Evolutionary conservation across 352 stramenopile species (phyloP).

Genomic region (Stramenopiles sp.): DNA sequence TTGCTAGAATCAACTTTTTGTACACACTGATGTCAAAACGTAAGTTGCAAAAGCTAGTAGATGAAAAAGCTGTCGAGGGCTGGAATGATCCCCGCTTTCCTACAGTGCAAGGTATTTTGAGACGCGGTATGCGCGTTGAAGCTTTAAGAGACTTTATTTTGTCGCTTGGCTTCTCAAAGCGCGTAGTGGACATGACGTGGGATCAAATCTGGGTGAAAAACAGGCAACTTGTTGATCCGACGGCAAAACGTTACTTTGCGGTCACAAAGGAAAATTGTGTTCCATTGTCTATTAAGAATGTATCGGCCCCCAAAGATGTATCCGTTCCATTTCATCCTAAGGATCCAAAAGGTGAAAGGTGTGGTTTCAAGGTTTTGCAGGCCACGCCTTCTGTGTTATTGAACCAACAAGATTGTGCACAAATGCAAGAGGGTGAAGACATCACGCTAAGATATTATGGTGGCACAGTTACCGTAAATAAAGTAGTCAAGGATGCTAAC

Average conservation of each 20-base stretch:
- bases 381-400: too few relatives aligned
- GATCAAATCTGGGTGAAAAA: slow-evolving; percentile 99
- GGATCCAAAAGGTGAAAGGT: slow-evolving; percentile 18
- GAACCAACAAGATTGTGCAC: too few relatives aligned
- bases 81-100: slow-evolving; percentile 97
- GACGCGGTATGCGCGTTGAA: slow-evolving; percentile 79
- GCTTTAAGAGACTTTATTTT: slow-evolving; percentile 92
- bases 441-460: too few relatives aligned
- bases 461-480: too few relatives aligned
- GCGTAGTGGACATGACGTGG: slow-evolving; percentile 97
- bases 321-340: slow-evolving; percentile 13
- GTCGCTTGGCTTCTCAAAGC: slow-evolving; percentile 73
- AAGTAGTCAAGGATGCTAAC: too few relatives aligned
- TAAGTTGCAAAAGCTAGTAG: slow-evolving; percentile 98
- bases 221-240: slow-evolving; percentile 91
- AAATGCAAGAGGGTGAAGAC: too few relatives aligned
- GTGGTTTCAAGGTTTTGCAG: slow-evolving; percentile 31
- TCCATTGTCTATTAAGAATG: slow-evolving; percentile 56
- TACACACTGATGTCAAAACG: slow-evolving; percentile 96
- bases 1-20: slow-evolving; percentile 97
- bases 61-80: slow-evolving; percentile 77
- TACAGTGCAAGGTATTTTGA: slow-evolving; percentile 85
- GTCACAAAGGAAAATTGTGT: slow-evolving; percentile 67
- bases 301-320: slow-evolving; percentile 18
- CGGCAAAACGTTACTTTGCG: slow-evolving; percentile 84